Evolutionary conservation across 2,329 filamentous ascomycete species (phyloP), one percentile per base, ranked within the genome.

Genomic region (Hypomyces perniciosus): DNA sequence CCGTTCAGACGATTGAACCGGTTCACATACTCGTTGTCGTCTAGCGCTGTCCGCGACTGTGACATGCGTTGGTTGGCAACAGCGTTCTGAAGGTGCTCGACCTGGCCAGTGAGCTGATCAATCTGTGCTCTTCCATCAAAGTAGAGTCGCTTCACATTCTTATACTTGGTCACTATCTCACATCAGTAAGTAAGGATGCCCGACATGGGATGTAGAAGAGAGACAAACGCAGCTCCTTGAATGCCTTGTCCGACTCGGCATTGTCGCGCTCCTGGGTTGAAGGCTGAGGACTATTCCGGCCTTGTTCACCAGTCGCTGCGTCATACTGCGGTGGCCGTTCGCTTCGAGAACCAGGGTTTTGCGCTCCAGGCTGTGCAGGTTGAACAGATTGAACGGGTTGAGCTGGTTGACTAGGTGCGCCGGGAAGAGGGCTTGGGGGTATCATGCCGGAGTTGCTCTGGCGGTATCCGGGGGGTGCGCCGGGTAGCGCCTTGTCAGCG

Each of bases 91-190:
- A 99, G 78, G 61, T 93, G 87, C 67, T 96, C 92, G 27, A 97
- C 88, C 68, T 96, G 91, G 13, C 84, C 79, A 58, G 85, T 87
- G 61, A 95, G 86, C 61, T 87, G 83, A 62, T 96, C 91, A 48
- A 97, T 92, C 70, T 96, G 91, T 12, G 84, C 79, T 65, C 95
- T 93, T 64, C 92, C 90, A 57, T 97, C 93, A 67, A 97, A 97
- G 67, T 96, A 99, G 61, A 96, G 88, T 50, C 90, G 85, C 74
- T 99, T 99, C 52, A 99, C 92, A 65, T 96, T 96, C 68, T 95
- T 95, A 68, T 99, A 99, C 73, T 99, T 99, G 59, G 83, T 83
- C 63, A 93, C 91, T 96, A 44, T 46, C 37, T 37, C n/a, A 27
- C 33, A 27, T 9, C 10, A 8, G 8, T 27, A n/a, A 26, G 20